Base-by-base conservation (phyloP, 768 basidiomycete species). In the Phlebiopsis flavidoalba region DNA sequence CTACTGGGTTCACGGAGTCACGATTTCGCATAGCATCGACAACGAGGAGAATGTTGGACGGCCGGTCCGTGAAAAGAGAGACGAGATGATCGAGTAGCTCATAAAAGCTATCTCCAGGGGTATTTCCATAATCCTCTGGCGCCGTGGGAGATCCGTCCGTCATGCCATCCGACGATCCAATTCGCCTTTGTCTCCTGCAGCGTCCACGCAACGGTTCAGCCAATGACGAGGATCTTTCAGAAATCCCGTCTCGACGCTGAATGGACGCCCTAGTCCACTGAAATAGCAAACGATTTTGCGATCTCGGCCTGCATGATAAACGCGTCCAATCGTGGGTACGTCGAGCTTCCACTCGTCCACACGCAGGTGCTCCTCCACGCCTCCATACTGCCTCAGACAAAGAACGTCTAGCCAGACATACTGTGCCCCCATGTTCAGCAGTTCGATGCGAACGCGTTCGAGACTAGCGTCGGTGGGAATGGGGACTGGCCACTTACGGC, bases 161-260 rank as follows among this genome's bases (percentile, higher is more conserved):
- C 8, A 8, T 4, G 8, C 50, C 50, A n/a, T 11, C 21, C 22
- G 5, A 31, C 31, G 50, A 51, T 22, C 50, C 21, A 24, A 21
- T 26, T n/a, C n/a, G 19, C 17, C 14, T 19, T 53, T n/a, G 21
- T 15, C 37, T 60, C 59, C 26, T 60, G 59, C 2, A 60, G 17
- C 5, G 59, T 60, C 59, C 59, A 60, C 8, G 59, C 59, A n/a
- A 6, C 59, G 59, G 52, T 60, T 60, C 2, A 60, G 50, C 59
- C 59, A 60, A 53, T 60, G 59, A 2, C 59, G 49, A 22, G 53
- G 21, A 35, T 47, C 22, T 10, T 22, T 8, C 14, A 57, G n/a
- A 12, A 22, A 22, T 33, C 47, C 59, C 21, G 33, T 8, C 50
- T 51, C 50, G 3, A 51, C 22, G 19, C 5, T 17, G 40, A 60